Evolutionary conservation across 805 yeast species (phyloP).

Genomic region (Limtongozyma cylindracea): DNA sequence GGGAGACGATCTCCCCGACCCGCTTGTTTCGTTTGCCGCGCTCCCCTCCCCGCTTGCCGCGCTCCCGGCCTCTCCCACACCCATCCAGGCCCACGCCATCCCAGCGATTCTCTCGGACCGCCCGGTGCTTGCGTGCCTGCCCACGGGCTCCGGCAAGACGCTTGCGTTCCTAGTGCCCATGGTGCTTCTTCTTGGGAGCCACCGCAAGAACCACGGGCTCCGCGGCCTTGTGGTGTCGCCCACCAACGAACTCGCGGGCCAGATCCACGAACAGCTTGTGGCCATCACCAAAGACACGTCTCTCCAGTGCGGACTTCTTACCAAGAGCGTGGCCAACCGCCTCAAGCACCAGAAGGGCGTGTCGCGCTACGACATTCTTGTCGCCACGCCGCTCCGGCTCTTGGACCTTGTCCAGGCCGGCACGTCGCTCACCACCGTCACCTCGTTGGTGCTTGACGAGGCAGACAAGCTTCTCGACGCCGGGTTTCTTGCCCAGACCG

Average conservation of each 20-base stretch:
- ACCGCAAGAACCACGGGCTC: slow-evolving; percentile 20
- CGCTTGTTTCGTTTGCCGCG: slow-evolving; percentile 77
- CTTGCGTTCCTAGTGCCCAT: slow-evolving; percentile 73
- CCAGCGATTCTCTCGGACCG: slow-evolving; percentile 47
- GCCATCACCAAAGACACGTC: slow-evolving; percentile 25
- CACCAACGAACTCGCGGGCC: slow-evolving; percentile 81
- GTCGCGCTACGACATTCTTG: slow-evolving; percentile 51
- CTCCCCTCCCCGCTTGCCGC: slow-evolving; percentile 40
- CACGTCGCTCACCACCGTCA: slow-evolving; percentile 35
- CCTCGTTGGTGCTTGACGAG: slow-evolving; percentile 71
- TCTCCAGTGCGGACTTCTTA: slow-evolving; percentile 35
- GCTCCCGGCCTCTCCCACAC: slow-evolving; percentile 68
- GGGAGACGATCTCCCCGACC: slow-evolving; percentile 76
- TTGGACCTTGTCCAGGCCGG: slow-evolving; percentile 51
- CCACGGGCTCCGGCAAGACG: slow-evolving; percentile 97
- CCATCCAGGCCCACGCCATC: slow-evolving; percentile 79
- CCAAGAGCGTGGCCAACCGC: slow-evolving; percentile 48
- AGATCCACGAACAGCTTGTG: slow-evolving; percentile 46
- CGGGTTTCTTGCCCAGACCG: slow-evolving; percentile 78
- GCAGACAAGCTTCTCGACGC: slow-evolving; percentile 85
- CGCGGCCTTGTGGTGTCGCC: slow-evolving; percentile 75
- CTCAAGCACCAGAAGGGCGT: slow-evolving; percentile 31
- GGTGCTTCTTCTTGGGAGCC: slow-evolving; percentile 19
- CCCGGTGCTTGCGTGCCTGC: slow-evolving; percentile 84
- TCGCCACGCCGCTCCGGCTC: slow-evolving; percentile 74